These are phyloP conservation scores for Xerocomus brunneocitrinus DNA, from an alignment of 768 basidiomycete species.

Conservation along the genomic window DNA sequence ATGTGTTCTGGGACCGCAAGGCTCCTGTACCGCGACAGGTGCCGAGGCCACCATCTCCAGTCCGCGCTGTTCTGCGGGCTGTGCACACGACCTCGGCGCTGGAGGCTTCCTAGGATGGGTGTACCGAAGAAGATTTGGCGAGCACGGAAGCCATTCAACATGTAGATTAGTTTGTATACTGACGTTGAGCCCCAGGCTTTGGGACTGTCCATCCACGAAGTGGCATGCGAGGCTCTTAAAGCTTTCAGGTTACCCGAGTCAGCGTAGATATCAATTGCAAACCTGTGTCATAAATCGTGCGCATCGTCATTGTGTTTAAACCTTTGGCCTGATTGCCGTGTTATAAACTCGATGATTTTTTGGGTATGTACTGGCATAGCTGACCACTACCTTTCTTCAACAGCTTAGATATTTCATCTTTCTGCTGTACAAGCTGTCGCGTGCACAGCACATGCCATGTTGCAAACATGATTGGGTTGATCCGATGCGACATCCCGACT, in stretches of 20 bases:
- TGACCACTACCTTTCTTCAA: too few species aligned
- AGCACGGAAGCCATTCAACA: constrained; percentile 9
- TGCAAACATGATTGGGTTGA: too few species aligned
- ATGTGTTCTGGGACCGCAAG: constrained; percentile 17
- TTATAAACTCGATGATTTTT: too few species aligned
- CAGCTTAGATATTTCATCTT: too few species aligned
- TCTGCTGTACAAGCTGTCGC: too few species aligned
- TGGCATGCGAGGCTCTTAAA: neutral
- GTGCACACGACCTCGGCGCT: constrained; percentile 15
- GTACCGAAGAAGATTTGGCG: constrained; percentile 8
- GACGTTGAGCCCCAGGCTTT: neutral
- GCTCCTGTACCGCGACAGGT: constrained; percentile 8
- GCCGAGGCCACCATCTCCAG: constrained; percentile 10
- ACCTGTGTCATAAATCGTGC: neutral
- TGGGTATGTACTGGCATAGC: too few species aligned
- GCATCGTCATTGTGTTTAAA: neutral
- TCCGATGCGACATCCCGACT: too few species aligned
- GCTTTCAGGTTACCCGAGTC: neutral
- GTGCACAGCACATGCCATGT: too few species aligned
- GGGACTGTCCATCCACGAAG: neutral
- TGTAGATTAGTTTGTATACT: constrained; percentile 18
- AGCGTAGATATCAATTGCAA: neutral
- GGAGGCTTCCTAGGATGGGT: constrained; percentile 11
- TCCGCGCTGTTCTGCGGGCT: constrained; percentile 16
- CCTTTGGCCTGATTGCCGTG: too few species aligned